Evolutionary conservation across 208 protist genomes (phyloP).

Genomic region (Strigomonas galati): DNA sequence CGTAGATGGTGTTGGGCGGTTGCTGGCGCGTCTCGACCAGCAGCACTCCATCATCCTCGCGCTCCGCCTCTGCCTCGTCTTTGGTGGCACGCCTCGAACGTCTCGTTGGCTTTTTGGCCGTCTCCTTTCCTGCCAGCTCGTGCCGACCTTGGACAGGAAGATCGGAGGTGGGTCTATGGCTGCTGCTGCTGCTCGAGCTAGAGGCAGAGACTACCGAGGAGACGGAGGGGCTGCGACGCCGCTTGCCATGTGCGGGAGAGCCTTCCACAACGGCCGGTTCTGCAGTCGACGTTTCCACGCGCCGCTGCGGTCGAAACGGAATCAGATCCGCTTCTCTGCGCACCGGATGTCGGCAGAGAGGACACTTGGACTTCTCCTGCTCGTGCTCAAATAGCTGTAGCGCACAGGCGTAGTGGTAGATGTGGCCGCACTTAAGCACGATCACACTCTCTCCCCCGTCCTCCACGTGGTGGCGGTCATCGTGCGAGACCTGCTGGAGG

Average conservation of each 20-base stretch:
- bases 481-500: background rate
- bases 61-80: background rate
- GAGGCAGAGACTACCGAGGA: too few species aligned
- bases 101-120: background rate
- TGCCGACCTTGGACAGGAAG: background rate
- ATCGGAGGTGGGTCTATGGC: background rate
- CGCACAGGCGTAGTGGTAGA: constrained; percentile 69
- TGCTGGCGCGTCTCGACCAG: constrained; percentile 45
- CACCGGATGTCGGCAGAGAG: constrained; percentile 63
- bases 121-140: background rate
- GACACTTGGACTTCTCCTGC: constrained; percentile 31
- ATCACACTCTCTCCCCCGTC: constrained; percentile 20
- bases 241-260: background rate
- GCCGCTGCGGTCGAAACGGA: constrained; percentile 36
- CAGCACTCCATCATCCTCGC: constrained; percentile 28
- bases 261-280: background rate
- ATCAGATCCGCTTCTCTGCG: constrained; percentile 24
- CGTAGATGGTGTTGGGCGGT: constrained; percentile 44
- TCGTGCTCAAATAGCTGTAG: constrained; percentile 67
- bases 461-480: background rate
- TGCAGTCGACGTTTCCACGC: background rate
- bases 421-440: constrained; percentile 65
- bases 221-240: background rate
- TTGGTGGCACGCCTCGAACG: background rate
- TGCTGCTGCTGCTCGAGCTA: too few species aligned